A percentile compares a stretch with the other conserved stretches of the same genome.
Evolutionary conservation across 129 eudicot species (phyloP).

Genomic region (Flaveria trinervia): DNA sequence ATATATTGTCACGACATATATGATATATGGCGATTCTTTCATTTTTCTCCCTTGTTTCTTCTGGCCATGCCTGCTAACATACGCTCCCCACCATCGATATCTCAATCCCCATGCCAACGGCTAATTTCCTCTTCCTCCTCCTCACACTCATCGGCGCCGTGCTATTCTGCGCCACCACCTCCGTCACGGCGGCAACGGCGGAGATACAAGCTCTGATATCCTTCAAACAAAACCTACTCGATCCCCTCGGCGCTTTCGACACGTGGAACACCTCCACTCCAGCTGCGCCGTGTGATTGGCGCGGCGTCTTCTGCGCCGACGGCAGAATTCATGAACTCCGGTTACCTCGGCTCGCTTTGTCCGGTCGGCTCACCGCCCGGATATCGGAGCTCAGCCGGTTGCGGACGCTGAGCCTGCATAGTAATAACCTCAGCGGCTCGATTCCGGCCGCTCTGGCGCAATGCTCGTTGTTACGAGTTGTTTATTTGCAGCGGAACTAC

Average conservation of each 20-base stretch:
- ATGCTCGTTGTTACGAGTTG: slow-evolving; percentile 60
- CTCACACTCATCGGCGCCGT: slow-evolving; percentile 26
- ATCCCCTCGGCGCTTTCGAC: slow-evolving; percentile 67
- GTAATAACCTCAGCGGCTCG: slow-evolving; percentile 52
- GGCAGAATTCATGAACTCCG: slow-evolving; percentile 55
- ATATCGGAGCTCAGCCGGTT: slow-evolving; percentile 52
- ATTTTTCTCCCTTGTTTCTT: slow-evolving; percentile 25
- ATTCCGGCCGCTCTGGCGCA: slow-evolving; percentile 49
- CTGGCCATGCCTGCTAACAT: slow-evolving; percentile 45
- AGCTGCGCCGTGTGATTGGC: slow-evolving; percentile 84
- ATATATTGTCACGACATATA: slow-evolving; percentile 29
- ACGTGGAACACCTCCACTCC: slow-evolving; percentile 64
- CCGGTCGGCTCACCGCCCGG: slow-evolving; percentile 49
- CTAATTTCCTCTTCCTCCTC: slow-evolving; percentile 38
- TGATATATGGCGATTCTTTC: slow-evolving; percentile 13
- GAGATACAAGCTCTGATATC: slow-evolving; percentile 51
- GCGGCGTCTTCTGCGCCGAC: slow-evolving; percentile 52
- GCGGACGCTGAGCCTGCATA: slow-evolving; percentile 58
- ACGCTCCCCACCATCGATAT: slow-evolving; percentile 33
- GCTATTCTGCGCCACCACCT: slow-evolving; percentile 35
- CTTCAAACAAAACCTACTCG: slow-evolving; percentile 52
- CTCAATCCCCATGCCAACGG: slow-evolving; percentile 64
- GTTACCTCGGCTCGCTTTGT: slow-evolving; percentile 60
- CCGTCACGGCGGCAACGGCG: slow-evolving; percentile 28
- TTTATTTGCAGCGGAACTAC: slow-evolving; percentile 58